Conservation (phyloP, 208 protist species). For the Trypanosoma cruzi region DNA sequence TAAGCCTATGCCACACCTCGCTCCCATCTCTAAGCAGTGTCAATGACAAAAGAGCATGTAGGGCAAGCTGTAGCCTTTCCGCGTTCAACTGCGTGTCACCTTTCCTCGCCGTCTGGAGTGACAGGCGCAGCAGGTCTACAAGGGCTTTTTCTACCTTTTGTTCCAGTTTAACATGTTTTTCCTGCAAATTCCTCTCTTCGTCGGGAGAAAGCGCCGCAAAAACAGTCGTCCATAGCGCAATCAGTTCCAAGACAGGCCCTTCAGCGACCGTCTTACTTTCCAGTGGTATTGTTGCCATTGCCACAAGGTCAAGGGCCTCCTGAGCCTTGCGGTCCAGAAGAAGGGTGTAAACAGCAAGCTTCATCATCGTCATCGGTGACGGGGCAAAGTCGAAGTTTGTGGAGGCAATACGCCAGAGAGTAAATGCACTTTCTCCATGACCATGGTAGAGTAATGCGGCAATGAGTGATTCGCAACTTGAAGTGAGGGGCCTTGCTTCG, state of each 20-base stretch:
- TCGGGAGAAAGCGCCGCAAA: not conserved
- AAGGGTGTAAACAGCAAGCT: conserved; percentile 45
- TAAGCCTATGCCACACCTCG: not conserved
- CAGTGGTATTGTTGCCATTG: not conserved
- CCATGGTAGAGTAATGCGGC: conserved; percentile 32
- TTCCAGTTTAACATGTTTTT: not conserved
- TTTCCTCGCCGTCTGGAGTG: not conserved
- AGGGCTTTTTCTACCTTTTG: not conserved
- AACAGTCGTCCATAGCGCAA: conserved; percentile 9
- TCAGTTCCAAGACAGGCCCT: not conserved
- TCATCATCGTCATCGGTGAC: conserved; percentile 26
- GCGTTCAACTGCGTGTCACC: not conserved
- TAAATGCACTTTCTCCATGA: conserved; percentile 29
- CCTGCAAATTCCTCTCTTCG: not conserved
- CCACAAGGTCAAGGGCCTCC: conserved; percentile 40
- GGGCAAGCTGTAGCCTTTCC: conserved; percentile 8
- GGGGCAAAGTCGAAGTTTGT: conserved; percentile 15
- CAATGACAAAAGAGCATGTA: conserved; percentile 21
- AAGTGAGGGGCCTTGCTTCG: not conserved
- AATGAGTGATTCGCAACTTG: conserved; percentile 24
- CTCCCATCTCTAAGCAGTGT: not conserved
- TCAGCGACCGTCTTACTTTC: not conserved
- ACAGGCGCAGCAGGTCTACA: not conserved
- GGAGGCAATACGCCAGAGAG: conserved; percentile 30
- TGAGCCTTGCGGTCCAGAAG: conserved; percentile 41